A percentile compares a stretch with the other conserved stretches of the same genome.
Evolutionary conservation across 768 basidiomycete species (phyloP).

Genomic region (Austroboletus eburneus): DNA sequence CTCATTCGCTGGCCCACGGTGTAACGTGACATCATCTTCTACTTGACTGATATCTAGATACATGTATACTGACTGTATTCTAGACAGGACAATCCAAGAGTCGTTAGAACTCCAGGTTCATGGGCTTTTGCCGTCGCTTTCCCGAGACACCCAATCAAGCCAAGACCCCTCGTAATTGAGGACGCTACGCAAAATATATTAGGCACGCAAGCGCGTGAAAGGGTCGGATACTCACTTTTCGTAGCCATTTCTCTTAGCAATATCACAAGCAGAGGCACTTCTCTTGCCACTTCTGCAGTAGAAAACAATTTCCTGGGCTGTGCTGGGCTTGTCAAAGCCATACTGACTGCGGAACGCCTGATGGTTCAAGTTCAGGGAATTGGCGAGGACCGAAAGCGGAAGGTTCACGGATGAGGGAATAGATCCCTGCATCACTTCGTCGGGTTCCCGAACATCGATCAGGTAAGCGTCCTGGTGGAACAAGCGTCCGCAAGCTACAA

Average conservation of each 20-base stretch:
- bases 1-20: no score
- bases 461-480: slow-evolving; percentile 57
- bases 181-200: slow-evolving; percentile 34
- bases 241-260: slow-evolving; percentile 78
- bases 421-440: slow-evolving; percentile 87
- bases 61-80: slow-evolving; percentile 4
- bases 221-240: slow-evolving; percentile 52
- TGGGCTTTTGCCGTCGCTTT: slow-evolving; percentile 39
- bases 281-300: slow-evolving; percentile 90
- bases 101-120: slow-evolving; percentile 5
- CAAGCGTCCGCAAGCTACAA: slow-evolving; percentile 9
- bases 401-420: slow-evolving; percentile 92
- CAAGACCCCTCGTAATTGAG: slow-evolving; percentile 85
- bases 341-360: slow-evolving; percentile 56
- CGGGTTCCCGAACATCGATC: slow-evolving; percentile 90
- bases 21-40: no score
- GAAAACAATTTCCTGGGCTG: slow-evolving; percentile 74
- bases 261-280: slow-evolving; percentile 75
- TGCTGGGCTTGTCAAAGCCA: slow-evolving; percentile 71
- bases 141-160: slow-evolving; percentile 73
- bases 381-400: slow-evolving; percentile 74
- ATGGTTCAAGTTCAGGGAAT: slow-evolving; percentile 55
- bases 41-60: no score
- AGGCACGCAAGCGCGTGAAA: neutral
- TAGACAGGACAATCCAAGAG: neutral